phyloP scores from a whole-genome alignment of 768 basidiomycete genomes.

The Auricularia sp. region DNA sequence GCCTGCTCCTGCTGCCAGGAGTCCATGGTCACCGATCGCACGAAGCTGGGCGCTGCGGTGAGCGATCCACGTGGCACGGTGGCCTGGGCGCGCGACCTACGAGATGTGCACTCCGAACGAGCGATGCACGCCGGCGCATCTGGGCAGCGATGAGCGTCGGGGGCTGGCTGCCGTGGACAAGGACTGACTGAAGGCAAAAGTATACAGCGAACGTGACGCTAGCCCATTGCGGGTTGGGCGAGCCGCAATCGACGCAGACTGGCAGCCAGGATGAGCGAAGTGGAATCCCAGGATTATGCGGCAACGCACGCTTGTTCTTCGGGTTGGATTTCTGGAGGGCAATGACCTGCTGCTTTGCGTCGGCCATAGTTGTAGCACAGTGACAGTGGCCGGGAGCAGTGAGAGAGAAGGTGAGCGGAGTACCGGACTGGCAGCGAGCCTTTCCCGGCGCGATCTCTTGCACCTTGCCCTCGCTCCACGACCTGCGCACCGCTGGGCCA shows the following conservation, averaged over 20 bases:
- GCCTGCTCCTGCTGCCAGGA: constrained; percentile 89
- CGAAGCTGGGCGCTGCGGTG: constrained; percentile 47
- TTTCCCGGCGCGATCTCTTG: not conserved
- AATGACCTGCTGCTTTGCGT: constrained; percentile 58
- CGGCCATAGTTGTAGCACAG: constrained; percentile 33
- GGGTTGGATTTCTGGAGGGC: constrained; percentile 48
- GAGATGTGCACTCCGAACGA: constrained; percentile 93
- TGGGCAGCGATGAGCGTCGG: not conserved
- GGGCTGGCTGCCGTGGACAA: not conserved
- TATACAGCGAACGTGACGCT: constrained; percentile 45
- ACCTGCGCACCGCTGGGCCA: constrained; percentile 18
- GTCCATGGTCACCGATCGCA: constrained; percentile 92
- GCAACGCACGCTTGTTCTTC: constrained; percentile 47
- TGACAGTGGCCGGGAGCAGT: constrained; percentile 1
- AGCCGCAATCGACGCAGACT: constrained; percentile 71
- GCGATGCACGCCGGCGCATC: constrained; percentile 64
- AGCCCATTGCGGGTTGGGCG: constrained; percentile 94
- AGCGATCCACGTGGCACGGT: constrained; percentile 9
- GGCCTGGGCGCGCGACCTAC: constrained; percentile 22
- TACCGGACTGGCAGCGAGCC: not conserved
- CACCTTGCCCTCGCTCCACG: not conserved
- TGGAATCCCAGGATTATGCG: not conserved
- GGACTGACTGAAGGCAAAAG: constrained; percentile 67
- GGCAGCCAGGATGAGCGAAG: not conserved
- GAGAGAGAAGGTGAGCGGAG: constrained; percentile 13